Evolutionary conservation across 495 filamentous ascomycete genomes (phyloP).

Genomic region (Aspergillus cristatus): DNA sequence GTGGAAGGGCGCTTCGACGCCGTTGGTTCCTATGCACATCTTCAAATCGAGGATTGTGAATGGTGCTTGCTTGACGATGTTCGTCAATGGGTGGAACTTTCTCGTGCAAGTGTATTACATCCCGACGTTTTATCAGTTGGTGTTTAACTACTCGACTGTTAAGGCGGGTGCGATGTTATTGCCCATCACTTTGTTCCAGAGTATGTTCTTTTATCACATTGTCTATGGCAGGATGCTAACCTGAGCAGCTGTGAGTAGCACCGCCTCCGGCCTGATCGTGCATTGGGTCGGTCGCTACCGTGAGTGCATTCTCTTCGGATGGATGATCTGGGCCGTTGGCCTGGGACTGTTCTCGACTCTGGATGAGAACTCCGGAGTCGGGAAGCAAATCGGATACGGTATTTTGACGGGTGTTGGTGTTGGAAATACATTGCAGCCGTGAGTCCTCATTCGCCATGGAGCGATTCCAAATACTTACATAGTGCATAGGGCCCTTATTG

Average conservation of each 20-base stretch:
- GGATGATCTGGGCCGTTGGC: slow-evolving; percentile 43
- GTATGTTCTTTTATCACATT: slow-evolving; percentile 15
- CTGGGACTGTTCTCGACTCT: slow-evolving; percentile 46
- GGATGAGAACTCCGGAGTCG: slow-evolving; percentile 36
- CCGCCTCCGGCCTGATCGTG: slow-evolving; percentile 41
- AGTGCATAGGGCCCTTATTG: slow-evolving; percentile 29
- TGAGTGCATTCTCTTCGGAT: slow-evolving; percentile 44
- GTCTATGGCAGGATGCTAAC: background rate
- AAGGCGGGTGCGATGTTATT: slow-evolving; percentile 43
- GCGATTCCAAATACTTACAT: background rate
- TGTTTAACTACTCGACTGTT: slow-evolving; percentile 42
- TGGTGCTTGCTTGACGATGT: slow-evolving; percentile 45
- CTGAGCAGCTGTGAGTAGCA: slow-evolving; percentile 36
- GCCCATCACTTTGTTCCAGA: slow-evolving; percentile 45
- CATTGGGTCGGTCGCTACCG: slow-evolving; percentile 45
- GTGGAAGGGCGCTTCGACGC: slow-evolving; percentile 28
- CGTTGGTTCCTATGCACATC: slow-evolving; percentile 36
- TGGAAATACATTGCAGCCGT: slow-evolving; percentile 46
- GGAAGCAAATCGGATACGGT: slow-evolving; percentile 45
- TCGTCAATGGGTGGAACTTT: slow-evolving; percentile 48
- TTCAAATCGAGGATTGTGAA: slow-evolving; percentile 42
- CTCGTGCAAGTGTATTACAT: slow-evolving; percentile 47
- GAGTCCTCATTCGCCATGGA: slow-evolving; percentile 3
- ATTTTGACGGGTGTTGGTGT: slow-evolving; percentile 44
- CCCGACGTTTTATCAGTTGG: slow-evolving; percentile 47